A percentile compares a stretch with the other conserved stretches of the same genome.
Evolutionary conservation across 1,284 basidiomycete genomes (phyloP).

Genomic region (Ganoderma boninense): DNA sequence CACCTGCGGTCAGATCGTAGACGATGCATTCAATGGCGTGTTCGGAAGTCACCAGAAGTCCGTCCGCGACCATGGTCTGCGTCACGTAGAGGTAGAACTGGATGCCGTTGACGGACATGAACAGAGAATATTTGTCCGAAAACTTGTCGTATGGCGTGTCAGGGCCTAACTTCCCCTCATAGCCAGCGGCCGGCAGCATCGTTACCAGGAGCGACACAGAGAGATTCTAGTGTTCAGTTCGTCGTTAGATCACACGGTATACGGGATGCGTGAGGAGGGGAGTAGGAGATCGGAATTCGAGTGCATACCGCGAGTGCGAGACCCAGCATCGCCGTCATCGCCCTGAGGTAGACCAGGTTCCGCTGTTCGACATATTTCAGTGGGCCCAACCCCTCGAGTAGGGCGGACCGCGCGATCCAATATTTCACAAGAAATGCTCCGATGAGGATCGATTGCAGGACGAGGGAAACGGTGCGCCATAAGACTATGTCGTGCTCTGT

Average conservation of each 20-base stretch:
- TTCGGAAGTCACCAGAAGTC: background rate
- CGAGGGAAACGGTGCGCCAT: background rate
- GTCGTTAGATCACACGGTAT: too few species aligned
- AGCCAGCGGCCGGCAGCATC: background rate
- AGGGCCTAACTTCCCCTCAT: background rate
- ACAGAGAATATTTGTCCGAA: background rate
- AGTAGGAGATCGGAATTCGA: background rate
- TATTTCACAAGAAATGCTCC: background rate
- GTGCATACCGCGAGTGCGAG: background rate
- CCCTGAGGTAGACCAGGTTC: background rate
- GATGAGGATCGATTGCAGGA: background rate
- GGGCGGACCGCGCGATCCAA: background rate
- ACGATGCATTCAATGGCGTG: background rate
- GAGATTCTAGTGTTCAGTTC: too few species aligned
- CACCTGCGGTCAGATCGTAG: background rate
- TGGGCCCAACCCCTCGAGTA: background rate
- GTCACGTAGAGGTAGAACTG: conserved; percentile 5
- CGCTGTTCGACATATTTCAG: background rate
- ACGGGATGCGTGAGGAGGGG: too few species aligned
- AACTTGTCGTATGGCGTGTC: background rate
- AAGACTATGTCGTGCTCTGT: background rate
- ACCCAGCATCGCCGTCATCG: background rate
- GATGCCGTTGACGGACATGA: background rate
- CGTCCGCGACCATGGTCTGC: background rate
- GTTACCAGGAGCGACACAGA: background rate